phyloP scores from a whole-genome alignment of 2,329 filamentous ascomycete genomes.

The Bipolaris zeicola region DNA sequence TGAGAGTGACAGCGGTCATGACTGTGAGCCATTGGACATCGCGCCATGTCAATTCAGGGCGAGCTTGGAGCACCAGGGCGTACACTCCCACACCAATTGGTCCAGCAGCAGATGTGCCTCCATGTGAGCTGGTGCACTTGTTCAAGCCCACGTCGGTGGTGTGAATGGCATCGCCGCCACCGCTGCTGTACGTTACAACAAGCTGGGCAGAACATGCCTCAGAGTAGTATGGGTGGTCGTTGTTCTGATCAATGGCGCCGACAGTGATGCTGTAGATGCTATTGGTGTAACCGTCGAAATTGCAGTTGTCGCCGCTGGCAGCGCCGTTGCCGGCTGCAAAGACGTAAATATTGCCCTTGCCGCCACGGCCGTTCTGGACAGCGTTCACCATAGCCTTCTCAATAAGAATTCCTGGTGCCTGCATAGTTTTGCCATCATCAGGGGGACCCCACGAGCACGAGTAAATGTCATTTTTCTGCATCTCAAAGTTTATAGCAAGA shows the following conservation, averaged over 20 bases:
- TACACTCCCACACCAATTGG: slow-evolving; percentile 92
- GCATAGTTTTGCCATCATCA: slow-evolving; percentile 93
- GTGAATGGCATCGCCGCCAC: slow-evolving; percentile 85
- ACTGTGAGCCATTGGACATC: slow-evolving; percentile 92
- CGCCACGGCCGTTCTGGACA: slow-evolving; percentile 82
- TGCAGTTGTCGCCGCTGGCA: slow-evolving; percentile 88
- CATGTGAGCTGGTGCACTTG: slow-evolving; percentile 79
- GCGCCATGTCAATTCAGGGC: slow-evolving; percentile 88
- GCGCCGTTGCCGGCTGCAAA: slow-evolving; percentile 97
- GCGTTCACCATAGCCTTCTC: slow-evolving; percentile 89
- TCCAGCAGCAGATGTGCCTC: slow-evolving; percentile 93
- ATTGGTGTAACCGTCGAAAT: slow-evolving; percentile 99
- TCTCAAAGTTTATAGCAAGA: slow-evolving; percentile 88
- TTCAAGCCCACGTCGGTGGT: slow-evolving; percentile 92
- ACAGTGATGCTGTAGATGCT: slow-evolving; percentile 99
- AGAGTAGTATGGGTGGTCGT: slow-evolving; percentile 92
- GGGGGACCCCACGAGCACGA: slow-evolving; percentile 98
- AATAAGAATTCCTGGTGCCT: slow-evolving; percentile 87
- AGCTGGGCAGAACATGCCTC: slow-evolving; percentile 95
- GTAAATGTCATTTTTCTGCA: slow-evolving; percentile 92
- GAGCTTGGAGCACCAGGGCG: slow-evolving; percentile 81
- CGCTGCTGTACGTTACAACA: slow-evolving; percentile 96
- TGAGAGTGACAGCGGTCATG: slow-evolving; percentile 80
- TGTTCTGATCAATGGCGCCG: slow-evolving; percentile 85
- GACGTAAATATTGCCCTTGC: slow-evolving; percentile 89